Conservation (phyloP, 1,139 yeast species). For the Scheffersomyces parashehatae region DNA sequence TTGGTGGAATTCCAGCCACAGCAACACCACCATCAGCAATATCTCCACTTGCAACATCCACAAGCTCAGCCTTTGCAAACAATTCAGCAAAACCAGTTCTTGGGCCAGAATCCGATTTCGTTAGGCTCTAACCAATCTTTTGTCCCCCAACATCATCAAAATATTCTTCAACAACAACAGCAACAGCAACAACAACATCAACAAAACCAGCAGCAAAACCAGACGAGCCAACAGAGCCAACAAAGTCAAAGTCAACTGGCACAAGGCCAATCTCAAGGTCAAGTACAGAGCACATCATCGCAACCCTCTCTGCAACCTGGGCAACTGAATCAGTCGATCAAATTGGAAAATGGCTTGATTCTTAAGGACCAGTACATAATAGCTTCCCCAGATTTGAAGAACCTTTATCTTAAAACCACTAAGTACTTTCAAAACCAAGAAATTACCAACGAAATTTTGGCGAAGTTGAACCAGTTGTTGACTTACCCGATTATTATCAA, state of each 20-base stretch:
- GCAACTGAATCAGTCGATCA: slow-evolving; percentile 19
- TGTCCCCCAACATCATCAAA: slow-evolving; percentile 4
- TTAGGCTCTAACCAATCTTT: slow-evolving; percentile 9
- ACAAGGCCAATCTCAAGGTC: slow-evolving; percentile 4
- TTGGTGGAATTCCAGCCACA: slow-evolving; percentile 34
- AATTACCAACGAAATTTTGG: slow-evolving; percentile 33
- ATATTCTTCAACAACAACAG: slow-evolving; percentile 5
- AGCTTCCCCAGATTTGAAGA: slow-evolving; percentile 51
- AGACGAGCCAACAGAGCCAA: slow-evolving; percentile 7
- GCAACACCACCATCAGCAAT: slow-evolving; percentile 7
- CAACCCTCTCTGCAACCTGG: slow-evolving; percentile 3
- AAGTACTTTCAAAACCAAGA: slow-evolving; percentile 49
- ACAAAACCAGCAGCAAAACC: slow-evolving; percentile 3
- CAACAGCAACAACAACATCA: slow-evolving; percentile 2
- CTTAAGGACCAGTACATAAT: slow-evolving; percentile 52
- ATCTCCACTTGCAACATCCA: slow-evolving; percentile 7
- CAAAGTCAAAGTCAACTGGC: slow-evolving; percentile 9
- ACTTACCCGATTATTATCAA: slow-evolving; percentile 31
- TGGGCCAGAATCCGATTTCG: slow-evolving; percentile 7
- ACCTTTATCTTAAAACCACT: slow-evolving; percentile 42
- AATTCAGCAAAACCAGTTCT: slow-evolving; percentile 6
- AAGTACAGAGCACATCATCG: slow-evolving; percentile 1
- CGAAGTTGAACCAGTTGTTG: slow-evolving; percentile 34
- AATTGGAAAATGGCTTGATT: slow-evolving; percentile 58
- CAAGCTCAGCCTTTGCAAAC: slow-evolving; percentile 5